Evolutionary conservation across 306 rosid genomes (phyloP).

Genomic region (Cercis canadensis): DNA sequence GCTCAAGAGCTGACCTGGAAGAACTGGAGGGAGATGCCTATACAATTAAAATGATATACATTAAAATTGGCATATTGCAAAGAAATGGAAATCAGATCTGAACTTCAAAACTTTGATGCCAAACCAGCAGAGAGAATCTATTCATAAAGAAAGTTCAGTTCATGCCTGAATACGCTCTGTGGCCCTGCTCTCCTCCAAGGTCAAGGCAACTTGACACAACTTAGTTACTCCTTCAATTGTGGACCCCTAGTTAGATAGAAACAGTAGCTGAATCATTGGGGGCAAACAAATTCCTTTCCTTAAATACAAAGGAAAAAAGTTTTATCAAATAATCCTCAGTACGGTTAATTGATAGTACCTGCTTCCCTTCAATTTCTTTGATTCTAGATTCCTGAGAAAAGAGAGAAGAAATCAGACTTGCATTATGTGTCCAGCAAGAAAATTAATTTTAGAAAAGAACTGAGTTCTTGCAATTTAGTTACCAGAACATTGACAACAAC

Average conservation of each 20-base stretch:
- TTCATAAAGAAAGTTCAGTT: slow-evolving; percentile 13
- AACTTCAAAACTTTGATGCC: slow-evolving; percentile 18
- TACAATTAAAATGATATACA: slow-evolving; percentile 30
- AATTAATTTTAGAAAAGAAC: slow-evolving; percentile 4
- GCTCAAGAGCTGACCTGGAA: slow-evolving; percentile 56
- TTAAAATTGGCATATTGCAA: slow-evolving; percentile 1
- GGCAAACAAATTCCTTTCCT: slow-evolving; percentile 27
- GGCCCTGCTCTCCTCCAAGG: slow-evolving; percentile 54
- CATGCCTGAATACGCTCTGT: slow-evolving; percentile 69
- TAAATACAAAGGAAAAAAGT: slow-evolving; percentile 10
- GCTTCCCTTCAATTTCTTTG: slow-evolving; percentile 72
- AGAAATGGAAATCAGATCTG: slow-evolving; percentile 26
- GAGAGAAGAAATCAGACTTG: slow-evolving; percentile 33
- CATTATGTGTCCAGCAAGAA: slow-evolving; percentile 26
- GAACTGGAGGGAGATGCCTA: slow-evolving; percentile 65
- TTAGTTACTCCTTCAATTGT: slow-evolving; percentile 61
- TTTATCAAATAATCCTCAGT: slow-evolving; percentile 15
- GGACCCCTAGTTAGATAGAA: slow-evolving; percentile 51
- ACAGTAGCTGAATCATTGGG: slow-evolving; percentile 27
- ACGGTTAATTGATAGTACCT: slow-evolving; percentile 56
- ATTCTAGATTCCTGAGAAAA: slow-evolving; percentile 72
- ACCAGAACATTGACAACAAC: slow-evolving; percentile 69
- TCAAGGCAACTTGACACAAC: slow-evolving; percentile 57
- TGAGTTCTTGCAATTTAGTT: slow-evolving; percentile 34
- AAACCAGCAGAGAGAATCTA: slow-evolving; percentile 9